phyloP scores from a whole-genome alignment of 1,284 basidiomycete species.

The Lentinula novae-zelandiae region DNA sequence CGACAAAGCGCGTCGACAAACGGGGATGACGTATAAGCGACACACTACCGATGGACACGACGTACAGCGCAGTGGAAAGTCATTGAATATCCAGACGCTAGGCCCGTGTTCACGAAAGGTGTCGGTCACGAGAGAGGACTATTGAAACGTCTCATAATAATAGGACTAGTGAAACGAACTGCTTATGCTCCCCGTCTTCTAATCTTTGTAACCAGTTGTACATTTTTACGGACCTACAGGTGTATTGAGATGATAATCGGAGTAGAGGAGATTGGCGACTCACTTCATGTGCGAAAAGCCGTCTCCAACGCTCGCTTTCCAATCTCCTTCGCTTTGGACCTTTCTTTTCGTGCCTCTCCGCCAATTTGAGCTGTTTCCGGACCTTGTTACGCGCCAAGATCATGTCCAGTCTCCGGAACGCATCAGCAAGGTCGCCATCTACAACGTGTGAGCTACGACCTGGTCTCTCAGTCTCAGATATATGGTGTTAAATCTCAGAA shows the following conservation, averaged over 20 bases:
- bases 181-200: conserved; percentile 44
- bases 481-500: conserved; percentile 11
- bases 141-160: background rate
- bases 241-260: conserved; percentile 16
- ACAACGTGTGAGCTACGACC: conserved; percentile 47
- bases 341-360: conserved; percentile 69
- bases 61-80: background rate
- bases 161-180: conserved; percentile 1
- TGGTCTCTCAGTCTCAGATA: conserved; percentile 21
- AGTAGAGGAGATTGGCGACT: conserved; percentile 20
- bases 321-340: conserved; percentile 63
- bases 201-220: conserved; percentile 53
- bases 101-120: background rate
- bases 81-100: background rate
- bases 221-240: conserved; percentile 59
- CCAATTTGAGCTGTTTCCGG: conserved; percentile 40
- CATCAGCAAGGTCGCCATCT: conserved; percentile 33
- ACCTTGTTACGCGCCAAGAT: conserved; percentile 59
- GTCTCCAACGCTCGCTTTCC: conserved; percentile 62
- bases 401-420: conserved; percentile 47
- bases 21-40: background rate
- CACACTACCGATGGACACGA: conserved; percentile 1
- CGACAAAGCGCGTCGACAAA: background rate
- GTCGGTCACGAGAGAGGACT: background rate
- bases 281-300: conserved; percentile 67